These are phyloP conservation scores for Didymella sp. DNA, from an alignment of 2,329 filamentous ascomycete genomes.

Conservation along the genomic window DNA sequence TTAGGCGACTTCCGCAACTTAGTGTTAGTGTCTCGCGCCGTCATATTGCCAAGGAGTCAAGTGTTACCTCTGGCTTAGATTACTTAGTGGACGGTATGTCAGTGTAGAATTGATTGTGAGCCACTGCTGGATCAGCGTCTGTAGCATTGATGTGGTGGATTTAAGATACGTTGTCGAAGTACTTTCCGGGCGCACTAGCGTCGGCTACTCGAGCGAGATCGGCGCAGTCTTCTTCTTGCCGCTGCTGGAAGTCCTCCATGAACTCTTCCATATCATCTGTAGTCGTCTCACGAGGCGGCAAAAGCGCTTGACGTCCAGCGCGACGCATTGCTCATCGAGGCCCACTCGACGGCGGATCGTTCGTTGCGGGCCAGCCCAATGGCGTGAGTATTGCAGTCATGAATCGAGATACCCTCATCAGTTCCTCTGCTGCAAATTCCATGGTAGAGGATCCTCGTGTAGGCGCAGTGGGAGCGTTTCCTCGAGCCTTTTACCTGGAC, in stretches of 20 bases:
- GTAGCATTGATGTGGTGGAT: not conserved
- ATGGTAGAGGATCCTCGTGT: not conserved
- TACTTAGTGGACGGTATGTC: not conserved
- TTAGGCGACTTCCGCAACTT: not conserved
- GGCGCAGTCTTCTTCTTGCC: not conserved
- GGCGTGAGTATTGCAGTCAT: not conserved
- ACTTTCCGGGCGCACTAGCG: not conserved
- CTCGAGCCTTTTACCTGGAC: not conserved
- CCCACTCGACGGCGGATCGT: not conserved
- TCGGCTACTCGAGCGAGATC: not conserved
- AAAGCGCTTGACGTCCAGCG: not conserved
- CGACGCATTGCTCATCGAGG: not conserved
- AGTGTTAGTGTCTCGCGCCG: not conserved
- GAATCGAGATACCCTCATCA: not conserved
- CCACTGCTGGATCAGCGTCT: not conserved
- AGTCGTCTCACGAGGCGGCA: not conserved
- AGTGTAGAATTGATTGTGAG: not conserved
- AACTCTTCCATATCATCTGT: not conserved
- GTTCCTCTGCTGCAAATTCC: not conserved
- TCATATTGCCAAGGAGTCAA: not conserved
- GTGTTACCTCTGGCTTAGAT: not conserved
- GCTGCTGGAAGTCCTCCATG: not conserved
- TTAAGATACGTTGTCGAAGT: not conserved
- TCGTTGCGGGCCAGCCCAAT: not conserved
- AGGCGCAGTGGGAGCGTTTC: not conserved